Conservation (phyloP, 2,329 filamentous ascomycete species). For the Dothideomycetidae sp. region DNA sequence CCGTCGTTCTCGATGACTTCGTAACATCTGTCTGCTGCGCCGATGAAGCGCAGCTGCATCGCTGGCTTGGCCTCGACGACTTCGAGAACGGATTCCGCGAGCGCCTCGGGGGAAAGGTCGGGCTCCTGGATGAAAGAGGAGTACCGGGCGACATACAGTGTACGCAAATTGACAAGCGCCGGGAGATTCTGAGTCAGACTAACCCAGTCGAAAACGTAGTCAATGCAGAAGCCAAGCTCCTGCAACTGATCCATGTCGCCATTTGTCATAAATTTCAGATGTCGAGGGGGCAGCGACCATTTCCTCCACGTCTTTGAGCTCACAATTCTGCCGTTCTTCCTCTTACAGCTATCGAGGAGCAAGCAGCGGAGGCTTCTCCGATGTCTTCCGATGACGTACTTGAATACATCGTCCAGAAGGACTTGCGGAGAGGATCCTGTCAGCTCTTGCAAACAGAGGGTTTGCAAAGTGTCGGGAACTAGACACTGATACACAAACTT, state of each 20-base stretch:
- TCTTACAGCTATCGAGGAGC: conserved; percentile 56
- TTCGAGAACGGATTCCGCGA: conserved; percentile 63
- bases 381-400: conserved; percentile 55
- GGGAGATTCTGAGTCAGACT: conserved; percentile 64
- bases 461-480: conserved; percentile 65
- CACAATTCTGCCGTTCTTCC: conserved; percentile 28
- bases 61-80: conserved; percentile 64
- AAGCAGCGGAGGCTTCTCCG: conserved; percentile 56
- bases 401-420: conserved; percentile 56
- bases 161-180: conserved; percentile 53
- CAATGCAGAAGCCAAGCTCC: conserved; percentile 57
- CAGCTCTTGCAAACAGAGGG: conserved; percentile 60
- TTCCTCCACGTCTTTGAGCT: conserved; percentile 41
- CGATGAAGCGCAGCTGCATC: conserved; percentile 64
- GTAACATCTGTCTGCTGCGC: conserved; percentile 63
- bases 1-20: conserved; percentile 57
- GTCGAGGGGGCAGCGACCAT: conserved; percentile 58
- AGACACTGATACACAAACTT: conserved; percentile 64
- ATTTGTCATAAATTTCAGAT: conserved; percentile 59
- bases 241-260: conserved; percentile 58
- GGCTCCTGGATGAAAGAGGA: conserved; percentile 44
- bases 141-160: conserved; percentile 56
- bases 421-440: conserved; percentile 42
- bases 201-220: conserved; percentile 64
- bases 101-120: conserved; percentile 48